phyloP scores from a whole-genome alignment of 2,329 filamentous ascomycete genomes.

The Lachnellula cervina region DNA sequence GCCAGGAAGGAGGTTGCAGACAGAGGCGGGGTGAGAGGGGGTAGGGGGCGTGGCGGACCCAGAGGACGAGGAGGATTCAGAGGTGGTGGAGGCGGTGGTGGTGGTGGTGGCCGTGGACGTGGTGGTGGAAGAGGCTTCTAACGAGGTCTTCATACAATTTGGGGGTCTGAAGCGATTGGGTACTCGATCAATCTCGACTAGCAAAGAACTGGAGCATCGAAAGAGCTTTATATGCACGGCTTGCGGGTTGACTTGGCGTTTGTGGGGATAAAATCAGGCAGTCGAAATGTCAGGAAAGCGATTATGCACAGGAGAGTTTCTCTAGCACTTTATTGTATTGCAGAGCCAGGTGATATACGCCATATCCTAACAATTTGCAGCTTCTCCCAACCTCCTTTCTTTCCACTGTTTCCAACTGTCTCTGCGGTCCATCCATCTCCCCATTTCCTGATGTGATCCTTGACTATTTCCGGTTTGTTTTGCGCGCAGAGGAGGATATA shows the following conservation, averaged over 20 bases:
- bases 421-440: conserved; percentile 64
- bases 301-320: not conserved
- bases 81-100: conserved; percentile 48
- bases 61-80: conserved; percentile 44
- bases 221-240: not conserved
- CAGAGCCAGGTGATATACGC: conserved; percentile 37
- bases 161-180: not conserved
- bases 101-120: conserved; percentile 45
- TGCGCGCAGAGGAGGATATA: conserved; percentile 88
- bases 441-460: conserved; percentile 55
- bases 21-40: conserved; percentile 41
- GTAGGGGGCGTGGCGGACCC: conserved; percentile 41
- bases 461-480: conserved; percentile 77
- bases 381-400: conserved; percentile 90
- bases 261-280: conserved; percentile 21
- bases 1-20: conserved; percentile 80
- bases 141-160: not conserved
- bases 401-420: conserved; percentile 77
- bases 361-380: conserved; percentile 85
- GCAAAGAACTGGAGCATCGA: not conserved
- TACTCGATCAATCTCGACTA: not conserved
- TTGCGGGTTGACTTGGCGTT: conserved; percentile 17
- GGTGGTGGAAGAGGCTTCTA: conserved; percentile 39
- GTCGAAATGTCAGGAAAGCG: conserved; percentile 9
- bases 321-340: not conserved